A percentile compares a stretch with the other conserved stretches of the same genome.
Evolutionary conservation across 1,284 basidiomycete genomes (phyloP).

Genomic region (Apiotrichum brassicae): DNA sequence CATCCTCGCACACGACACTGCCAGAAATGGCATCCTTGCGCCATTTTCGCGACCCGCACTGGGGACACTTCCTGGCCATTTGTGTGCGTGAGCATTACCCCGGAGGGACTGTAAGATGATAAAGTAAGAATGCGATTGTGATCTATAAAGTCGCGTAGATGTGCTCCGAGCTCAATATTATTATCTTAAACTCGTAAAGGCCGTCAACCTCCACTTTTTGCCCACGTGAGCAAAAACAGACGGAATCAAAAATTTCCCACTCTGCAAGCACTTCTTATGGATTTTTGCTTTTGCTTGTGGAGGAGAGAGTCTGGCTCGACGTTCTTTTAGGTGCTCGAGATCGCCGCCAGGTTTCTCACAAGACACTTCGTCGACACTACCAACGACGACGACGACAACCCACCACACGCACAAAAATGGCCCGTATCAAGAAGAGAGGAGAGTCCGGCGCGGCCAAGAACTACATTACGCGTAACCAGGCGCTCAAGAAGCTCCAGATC

Average conservation of each 20-base stretch:
- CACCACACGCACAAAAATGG: conserved; percentile 55
- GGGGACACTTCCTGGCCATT: conserved; percentile 39
- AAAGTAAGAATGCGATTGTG: too few relatives aligned
- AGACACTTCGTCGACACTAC: background rate
- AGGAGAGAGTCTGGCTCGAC: too few relatives aligned
- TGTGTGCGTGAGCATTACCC: too few relatives aligned
- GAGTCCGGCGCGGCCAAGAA: conserved; percentile 92
- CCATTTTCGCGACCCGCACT: conserved; percentile 43
- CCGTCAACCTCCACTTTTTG: background rate
- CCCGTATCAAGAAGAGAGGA: conserved; percentile 80
- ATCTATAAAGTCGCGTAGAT: too few relatives aligned
- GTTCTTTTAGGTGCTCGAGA: too few relatives aligned
- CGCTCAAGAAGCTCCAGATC: conserved; percentile 88
- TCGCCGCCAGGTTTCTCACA: too few relatives aligned
- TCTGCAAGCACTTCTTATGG: too few relatives aligned
- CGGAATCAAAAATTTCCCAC: conserved; percentile 18
- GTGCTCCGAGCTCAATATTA: too few relatives aligned
- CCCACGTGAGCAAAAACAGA: conserved; percentile 8
- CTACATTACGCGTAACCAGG: conserved; percentile 84
- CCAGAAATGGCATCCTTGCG: conserved; percentile 38
- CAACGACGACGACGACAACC: background rate
- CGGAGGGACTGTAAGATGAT: too few relatives aligned
- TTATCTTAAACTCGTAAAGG: too few relatives aligned
- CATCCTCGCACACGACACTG: conserved; percentile 43
- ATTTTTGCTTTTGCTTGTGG: too few relatives aligned